Percentiles rank a stretch among this genome's conserved stretches.
Evolutionary conservation across 805 yeast genomes (phyloP).

Genomic region (Candida michaelii): DNA sequence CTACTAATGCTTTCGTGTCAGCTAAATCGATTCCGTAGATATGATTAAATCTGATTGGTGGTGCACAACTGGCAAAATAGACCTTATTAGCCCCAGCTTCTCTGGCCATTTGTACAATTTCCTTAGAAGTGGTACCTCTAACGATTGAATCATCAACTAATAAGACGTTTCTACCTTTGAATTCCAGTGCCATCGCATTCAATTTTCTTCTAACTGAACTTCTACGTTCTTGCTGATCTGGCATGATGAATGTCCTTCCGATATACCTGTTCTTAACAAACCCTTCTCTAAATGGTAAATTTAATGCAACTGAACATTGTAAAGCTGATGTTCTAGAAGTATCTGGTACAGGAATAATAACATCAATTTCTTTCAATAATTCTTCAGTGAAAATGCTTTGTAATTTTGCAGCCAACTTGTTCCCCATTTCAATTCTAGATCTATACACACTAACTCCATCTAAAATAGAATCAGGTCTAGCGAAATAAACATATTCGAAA

Average conservation of each 20-base stretch:
- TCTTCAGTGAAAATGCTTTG: slow-evolving; percentile 22
- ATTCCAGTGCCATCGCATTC: slow-evolving; percentile 95
- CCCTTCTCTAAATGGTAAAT: slow-evolving; percentile 90
- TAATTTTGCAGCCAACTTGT: slow-evolving; percentile 76
- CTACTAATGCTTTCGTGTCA: slow-evolving; percentile 90
- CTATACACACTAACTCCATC: slow-evolving; percentile 97
- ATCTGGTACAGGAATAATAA: slow-evolving; percentile 97
- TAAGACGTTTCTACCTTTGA: slow-evolving; percentile 77
- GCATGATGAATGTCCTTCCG: slow-evolving; percentile 98
- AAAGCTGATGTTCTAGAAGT: slow-evolving; percentile 95
- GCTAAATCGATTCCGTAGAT: slow-evolving; percentile 98
- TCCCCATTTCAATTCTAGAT: slow-evolving; percentile 92
- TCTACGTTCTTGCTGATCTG: slow-evolving; percentile 91
- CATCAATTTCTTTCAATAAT: slow-evolving; percentile 63
- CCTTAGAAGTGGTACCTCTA: slow-evolving; percentile 95
- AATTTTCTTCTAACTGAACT: slow-evolving; percentile 92
- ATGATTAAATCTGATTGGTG: slow-evolving; percentile 95
- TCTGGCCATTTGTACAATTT: slow-evolving; percentile 96
- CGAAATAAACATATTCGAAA: slow-evolving; percentile 96
- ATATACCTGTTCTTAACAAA: slow-evolving; percentile 95
- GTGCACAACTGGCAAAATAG: slow-evolving; percentile 96
- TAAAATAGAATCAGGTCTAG: slow-evolving; percentile 92
- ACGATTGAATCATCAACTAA: slow-evolving; percentile 97
- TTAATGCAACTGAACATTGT: slow-evolving; percentile 81
- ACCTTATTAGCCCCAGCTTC: slow-evolving; percentile 97